Base-by-base conservation (phyloP, 345 rosid genomes). In the Melaleuca quinquenervia region DNA sequence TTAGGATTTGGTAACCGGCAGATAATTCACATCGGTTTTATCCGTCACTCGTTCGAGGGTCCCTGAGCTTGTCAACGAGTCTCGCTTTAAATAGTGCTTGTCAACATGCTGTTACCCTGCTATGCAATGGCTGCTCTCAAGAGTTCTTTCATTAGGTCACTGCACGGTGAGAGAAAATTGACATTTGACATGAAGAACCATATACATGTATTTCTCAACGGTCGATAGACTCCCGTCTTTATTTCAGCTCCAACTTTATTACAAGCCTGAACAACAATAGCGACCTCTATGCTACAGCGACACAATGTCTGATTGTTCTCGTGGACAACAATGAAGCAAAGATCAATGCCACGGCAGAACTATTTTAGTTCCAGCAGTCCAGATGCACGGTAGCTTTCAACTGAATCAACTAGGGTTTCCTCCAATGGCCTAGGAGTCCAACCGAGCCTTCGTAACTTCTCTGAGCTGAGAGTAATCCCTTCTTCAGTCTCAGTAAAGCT, bases 381-480 rank as follows among this genome's bases (percentile, higher is more conserved):
- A 41, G 90, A 85, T 58, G 52, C 78, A 11, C 18, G 55, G 83
- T 87, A 90, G 80, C 89, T 90, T 80, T 89, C 88, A 52, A 89
- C 89, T 44, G 92, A 52, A 84, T 89, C 90, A 16, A 83, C 84
- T 0, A 90, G 87, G 41, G 90, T 91, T 89, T 89, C 90, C 86
- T 91, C 89, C 51, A 91, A 22, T 21, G 89, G 76, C 74, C 87
- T 87, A 83, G 52, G 56, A 83, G 87, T 89, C 92, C 92, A 91
- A 82, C 92, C 91, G 6, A 89, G 84, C 12, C 70, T 84, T 52
- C 83, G 91, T 83, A 91, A 26, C 85, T 87, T 90, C 78, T 84
- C 87, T 27, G 90, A 88, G 83, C 88, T 87, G 85, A 91, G 2
- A 6, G 44, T 24, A 13, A 21, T 32, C 29, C 85, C 50, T 51